These are phyloP conservation scores for Fusarium torreyae DNA, from an alignment of 2,329 filamentous ascomycete species.

Conservation along the genomic window DNA sequence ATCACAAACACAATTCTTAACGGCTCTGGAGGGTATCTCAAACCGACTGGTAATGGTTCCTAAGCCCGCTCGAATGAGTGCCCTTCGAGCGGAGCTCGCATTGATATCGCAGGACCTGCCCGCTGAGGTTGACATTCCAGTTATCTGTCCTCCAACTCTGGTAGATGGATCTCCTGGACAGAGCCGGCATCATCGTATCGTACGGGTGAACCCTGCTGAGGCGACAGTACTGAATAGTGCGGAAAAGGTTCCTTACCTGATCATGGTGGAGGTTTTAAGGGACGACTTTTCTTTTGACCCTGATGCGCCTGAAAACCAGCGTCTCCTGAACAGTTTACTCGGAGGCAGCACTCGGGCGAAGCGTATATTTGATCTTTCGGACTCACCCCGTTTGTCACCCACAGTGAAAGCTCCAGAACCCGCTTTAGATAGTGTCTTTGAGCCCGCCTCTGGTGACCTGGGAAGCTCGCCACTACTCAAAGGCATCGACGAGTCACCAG, in stretches of 20 bases:
- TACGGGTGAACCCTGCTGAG: conserved; percentile 86
- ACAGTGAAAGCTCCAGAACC: conserved; percentile 61
- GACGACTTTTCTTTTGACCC: conserved; percentile 90
- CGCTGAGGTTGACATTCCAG: conserved; percentile 86
- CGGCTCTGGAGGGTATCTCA: conserved; percentile 86
- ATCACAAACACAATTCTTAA: conserved; percentile 84
- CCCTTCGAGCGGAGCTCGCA: conserved; percentile 83
- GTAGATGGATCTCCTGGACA: conserved; percentile 80
- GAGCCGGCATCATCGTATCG: conserved; percentile 86
- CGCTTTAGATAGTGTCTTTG: conserved; percentile 81
- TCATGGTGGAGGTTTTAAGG: conserved; percentile 86
- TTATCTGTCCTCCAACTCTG: conserved; percentile 83
- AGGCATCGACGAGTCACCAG: conserved; percentile 66
- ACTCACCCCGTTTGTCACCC: conserved; percentile 70
- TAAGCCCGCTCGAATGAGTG: conserved; percentile 85
- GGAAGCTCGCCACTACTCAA: conserved; percentile 80
- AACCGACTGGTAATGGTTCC: conserved; percentile 87
- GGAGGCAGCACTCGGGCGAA: conserved; percentile 70
- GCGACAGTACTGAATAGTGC: conserved; percentile 89
- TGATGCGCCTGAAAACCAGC: conserved; percentile 79
- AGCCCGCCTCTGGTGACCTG: conserved; percentile 84
- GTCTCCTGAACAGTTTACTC: conserved; percentile 71
- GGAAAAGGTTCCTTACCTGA: conserved; percentile 86
- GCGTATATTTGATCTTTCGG: conserved; percentile 77
- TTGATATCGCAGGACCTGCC: conserved; percentile 86